Conservation (phyloP, 495 filamentous ascomycete genomes). For the Bombardia bombarda region DNA sequence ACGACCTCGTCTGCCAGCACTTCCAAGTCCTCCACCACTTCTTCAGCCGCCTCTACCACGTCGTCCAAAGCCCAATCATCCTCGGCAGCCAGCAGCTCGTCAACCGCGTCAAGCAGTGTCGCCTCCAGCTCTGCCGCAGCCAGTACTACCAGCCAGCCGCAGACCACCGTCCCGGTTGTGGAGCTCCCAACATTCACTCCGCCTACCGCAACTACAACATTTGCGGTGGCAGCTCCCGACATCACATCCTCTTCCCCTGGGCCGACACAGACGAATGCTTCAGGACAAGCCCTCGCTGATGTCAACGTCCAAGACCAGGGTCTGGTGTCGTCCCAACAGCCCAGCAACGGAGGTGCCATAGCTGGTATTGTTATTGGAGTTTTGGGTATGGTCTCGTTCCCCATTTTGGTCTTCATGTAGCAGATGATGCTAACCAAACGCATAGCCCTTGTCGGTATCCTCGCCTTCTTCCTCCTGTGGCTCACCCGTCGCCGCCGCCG, state of each 20-base stretch:
- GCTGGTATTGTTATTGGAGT: neutral
- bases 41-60: neutral
- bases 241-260: no score
- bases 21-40: neutral
- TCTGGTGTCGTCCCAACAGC: no score
- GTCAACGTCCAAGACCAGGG: no score
- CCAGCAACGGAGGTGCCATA: neutral
- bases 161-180: neutral
- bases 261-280: no score
- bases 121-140: neutral
- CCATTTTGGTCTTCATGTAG: neutral
- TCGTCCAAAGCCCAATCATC: neutral
- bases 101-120: neutral
- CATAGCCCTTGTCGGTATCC: neutral
- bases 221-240: no score
- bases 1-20: neutral
- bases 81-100: neutral
- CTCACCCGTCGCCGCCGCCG: no score
- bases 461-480: no score
- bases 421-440: neutral
- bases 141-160: neutral
- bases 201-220: no score
- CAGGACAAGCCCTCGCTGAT: no score
- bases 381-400: neutral
- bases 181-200: neutral